Evolutionary conservation across 2,329 filamentous ascomycete genomes (phyloP).

Genomic region (Colletotrichum destructivum): DNA sequence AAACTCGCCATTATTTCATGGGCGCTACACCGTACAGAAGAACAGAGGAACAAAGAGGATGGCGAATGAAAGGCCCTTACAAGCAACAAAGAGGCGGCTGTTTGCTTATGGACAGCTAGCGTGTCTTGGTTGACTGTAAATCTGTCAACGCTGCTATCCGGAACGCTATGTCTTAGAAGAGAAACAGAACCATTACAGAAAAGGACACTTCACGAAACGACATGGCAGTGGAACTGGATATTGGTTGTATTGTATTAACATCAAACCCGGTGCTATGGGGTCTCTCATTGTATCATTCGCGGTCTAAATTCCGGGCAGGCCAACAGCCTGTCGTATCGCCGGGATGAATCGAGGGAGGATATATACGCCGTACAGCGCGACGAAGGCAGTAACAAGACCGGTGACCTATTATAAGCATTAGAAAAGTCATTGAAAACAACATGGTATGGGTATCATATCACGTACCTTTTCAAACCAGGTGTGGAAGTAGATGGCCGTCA

Average conservation of each 20-base stretch:
- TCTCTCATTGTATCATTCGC: too few relatives aligned
- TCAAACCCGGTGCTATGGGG: background rate
- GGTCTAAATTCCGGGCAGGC: conserved; percentile 65
- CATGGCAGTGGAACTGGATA: background rate
- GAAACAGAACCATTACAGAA: background rate
- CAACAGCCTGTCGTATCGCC: conserved; percentile 60
- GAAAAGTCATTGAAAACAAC: conserved; percentile 6
- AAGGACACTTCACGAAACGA: background rate
- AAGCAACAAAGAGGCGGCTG: background rate
- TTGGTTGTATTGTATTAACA: conserved; percentile 7
- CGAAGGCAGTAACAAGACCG: conserved; percentile 64
- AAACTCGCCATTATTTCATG: too few relatives aligned
- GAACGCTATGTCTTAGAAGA: background rate
- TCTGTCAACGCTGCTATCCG: background rate
- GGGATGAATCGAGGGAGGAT: conserved; percentile 67
- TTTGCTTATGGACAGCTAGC: background rate
- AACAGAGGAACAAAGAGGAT: background rate
- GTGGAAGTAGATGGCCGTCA: conserved; percentile 99
- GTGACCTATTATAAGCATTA: conserved; percentile 61
- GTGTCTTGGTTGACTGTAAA: background rate
- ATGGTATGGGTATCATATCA: background rate
- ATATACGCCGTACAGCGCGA: conserved; percentile 66
- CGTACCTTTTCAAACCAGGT: conserved; percentile 97
- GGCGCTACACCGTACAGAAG: too few relatives aligned
- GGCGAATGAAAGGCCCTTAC: background rate